A percentile compares a stretch with the other conserved stretches of the same genome.
Conservation (phyloP, 2,329 filamentous ascomycete species). For the Cordyceps farinosa region DNA sequence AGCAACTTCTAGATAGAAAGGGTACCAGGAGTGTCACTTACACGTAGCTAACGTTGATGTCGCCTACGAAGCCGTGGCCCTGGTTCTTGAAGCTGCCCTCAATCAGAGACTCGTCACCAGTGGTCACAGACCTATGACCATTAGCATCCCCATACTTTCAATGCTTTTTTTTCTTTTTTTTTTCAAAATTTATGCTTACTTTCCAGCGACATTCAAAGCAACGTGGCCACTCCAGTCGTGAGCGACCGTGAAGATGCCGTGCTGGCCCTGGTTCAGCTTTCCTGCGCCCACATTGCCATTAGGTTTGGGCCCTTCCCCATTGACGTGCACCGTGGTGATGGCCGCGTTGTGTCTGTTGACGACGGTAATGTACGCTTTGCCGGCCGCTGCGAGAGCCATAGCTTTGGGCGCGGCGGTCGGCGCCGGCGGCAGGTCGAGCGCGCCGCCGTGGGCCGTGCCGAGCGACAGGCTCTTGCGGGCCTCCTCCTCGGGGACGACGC, state of each 20-base stretch:
- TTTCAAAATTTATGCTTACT: background rate
- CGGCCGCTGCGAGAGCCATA: background rate
- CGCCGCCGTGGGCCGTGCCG: slow-evolving; percentile 9
- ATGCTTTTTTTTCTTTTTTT: background rate
- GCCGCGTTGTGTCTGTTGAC: background rate
- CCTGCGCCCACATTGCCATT: slow-evolving; percentile 10
- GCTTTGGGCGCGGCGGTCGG: background rate
- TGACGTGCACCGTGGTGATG: slow-evolving; percentile 12
- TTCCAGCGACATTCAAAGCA: slow-evolving; percentile 12
- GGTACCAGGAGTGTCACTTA: slow-evolving; percentile 2
- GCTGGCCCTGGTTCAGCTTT: background rate
- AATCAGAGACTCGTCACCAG: slow-evolving; percentile 21
- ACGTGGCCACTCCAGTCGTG: slow-evolving; percentile 17
- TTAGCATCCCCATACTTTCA: background rate
- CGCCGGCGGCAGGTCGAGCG: slow-evolving; percentile 9
- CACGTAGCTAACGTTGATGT: slow-evolving; percentile 21
- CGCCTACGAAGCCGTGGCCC: slow-evolving; percentile 6
- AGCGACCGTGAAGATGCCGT: slow-evolving; percentile 7
- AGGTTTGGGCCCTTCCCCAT: background rate
- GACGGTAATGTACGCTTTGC: background rate
- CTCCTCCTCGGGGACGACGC: slow-evolving; percentile 3
- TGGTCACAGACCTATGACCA: slow-evolving; percentile 19
- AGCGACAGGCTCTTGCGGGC: background rate
- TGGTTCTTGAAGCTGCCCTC: slow-evolving; percentile 19
- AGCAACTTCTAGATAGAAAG: background rate